Conservation (phyloP, 1,284 basidiomycete species). For the Chalciporus sp. region DNA sequence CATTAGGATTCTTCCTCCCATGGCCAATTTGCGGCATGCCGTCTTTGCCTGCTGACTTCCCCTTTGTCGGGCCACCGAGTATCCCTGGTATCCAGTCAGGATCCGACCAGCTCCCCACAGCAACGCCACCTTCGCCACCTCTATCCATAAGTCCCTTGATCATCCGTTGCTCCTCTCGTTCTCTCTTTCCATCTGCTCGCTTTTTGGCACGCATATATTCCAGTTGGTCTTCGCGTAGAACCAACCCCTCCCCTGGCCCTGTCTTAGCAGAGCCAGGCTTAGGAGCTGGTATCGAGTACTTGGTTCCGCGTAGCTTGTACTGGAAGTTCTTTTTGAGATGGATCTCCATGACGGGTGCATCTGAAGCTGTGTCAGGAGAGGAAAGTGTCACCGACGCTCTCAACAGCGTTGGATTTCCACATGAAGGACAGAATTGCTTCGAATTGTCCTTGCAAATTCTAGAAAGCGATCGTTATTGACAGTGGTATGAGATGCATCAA, state of each 20-base stretch:
- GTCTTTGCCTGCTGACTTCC: constrained; percentile 68
- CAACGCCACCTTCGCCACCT: constrained; percentile 50
- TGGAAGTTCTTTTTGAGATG: constrained; percentile 96
- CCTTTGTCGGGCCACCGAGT: constrained; percentile 70
- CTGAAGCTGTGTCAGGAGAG: constrained; percentile 57
- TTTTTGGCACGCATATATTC: constrained; percentile 85
- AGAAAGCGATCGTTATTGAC: constrained; percentile 5
- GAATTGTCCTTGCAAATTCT: constrained; percentile 96
- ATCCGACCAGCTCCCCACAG: constrained; percentile 86
- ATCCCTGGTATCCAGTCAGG: constrained; percentile 96
- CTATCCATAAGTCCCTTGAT: constrained; percentile 61
- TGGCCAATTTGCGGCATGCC: constrained; percentile 82
- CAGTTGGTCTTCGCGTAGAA: constrained; percentile 88
- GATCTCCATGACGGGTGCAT: constrained; percentile 72
- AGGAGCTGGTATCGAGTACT: constrained; percentile 91
- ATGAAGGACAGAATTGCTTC: constrained; percentile 97
- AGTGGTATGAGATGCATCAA: neutral
- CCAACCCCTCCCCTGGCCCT: constrained; percentile 78
- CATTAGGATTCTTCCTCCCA: constrained; percentile 88
- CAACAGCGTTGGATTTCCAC: constrained; percentile 91
- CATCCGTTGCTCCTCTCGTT: constrained; percentile 79
- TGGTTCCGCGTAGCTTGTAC: constrained; percentile 90
- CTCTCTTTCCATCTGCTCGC: constrained; percentile 67
- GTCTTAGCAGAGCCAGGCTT: constrained; percentile 88
- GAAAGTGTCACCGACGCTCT: constrained; percentile 90